phyloP scores from a whole-genome alignment of 2,329 filamentous ascomycete genomes.

The Pezicula carpinea region DNA sequence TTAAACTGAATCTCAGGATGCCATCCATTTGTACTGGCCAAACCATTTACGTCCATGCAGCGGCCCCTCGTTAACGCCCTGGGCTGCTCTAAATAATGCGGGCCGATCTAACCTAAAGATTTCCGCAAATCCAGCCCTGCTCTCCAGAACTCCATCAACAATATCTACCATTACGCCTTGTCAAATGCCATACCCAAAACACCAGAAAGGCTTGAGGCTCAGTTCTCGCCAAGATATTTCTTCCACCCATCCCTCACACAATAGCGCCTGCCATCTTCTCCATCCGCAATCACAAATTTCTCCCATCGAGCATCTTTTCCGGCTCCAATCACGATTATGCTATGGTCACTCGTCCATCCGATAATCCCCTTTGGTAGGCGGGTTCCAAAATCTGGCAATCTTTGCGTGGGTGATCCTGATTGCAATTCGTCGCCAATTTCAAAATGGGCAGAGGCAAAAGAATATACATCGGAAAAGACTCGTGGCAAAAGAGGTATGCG shows the following conservation, averaged over 20 bases:
- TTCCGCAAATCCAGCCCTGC: neutral
- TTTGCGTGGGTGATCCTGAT: conserved; percentile 53
- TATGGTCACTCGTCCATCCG: conserved; percentile 75
- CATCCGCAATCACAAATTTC: conserved; percentile 70
- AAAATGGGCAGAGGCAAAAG: conserved; percentile 75
- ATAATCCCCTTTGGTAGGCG: conserved; percentile 75
- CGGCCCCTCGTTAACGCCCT: no score
- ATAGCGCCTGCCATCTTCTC: conserved; percentile 61
- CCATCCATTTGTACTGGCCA: neutral
- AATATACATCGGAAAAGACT: conserved; percentile 86
- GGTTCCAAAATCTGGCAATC: conserved; percentile 32
- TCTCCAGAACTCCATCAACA: neutral
- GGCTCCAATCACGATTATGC: conserved; percentile 71
- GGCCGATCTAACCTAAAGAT: neutral
- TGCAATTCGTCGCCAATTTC: conserved; percentile 72
- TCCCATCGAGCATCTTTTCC: conserved; percentile 83
- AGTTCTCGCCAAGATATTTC: conserved; percentile 55
- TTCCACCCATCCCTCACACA: conserved; percentile 78
- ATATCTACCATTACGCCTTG: conserved; percentile 15
- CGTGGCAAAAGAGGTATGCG: conserved; percentile 81
- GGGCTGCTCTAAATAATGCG: neutral
- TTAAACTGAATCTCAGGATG: neutral
- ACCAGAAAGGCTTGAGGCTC: conserved; percentile 3
- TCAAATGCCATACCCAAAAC: conserved; percentile 12
- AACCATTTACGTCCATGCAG: neutral